These are phyloP conservation scores for Penicillium nucicola DNA, from an alignment of 495 filamentous ascomycete genomes.

Conservation along the genomic window DNA sequence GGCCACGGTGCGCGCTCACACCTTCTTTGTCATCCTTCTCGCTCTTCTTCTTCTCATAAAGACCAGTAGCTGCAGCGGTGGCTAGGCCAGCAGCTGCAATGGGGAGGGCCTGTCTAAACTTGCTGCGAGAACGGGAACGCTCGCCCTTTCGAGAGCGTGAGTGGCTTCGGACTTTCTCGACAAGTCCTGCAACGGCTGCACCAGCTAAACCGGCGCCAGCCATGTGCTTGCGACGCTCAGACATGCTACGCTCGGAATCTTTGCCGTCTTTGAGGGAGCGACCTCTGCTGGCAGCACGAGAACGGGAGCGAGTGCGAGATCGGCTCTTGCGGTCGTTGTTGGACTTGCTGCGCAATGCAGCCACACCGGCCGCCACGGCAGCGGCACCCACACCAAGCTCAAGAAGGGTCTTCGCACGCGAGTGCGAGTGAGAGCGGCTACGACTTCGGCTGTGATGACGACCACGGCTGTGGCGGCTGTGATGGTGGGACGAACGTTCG, in stretches of 20 bases:
- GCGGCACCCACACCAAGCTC: constrained; percentile 78
- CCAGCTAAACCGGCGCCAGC: constrained; percentile 77
- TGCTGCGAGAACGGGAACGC: constrained; percentile 55
- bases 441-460: constrained; percentile 40
- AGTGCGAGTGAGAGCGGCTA: constrained; percentile 55
- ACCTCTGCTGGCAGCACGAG: constrained; percentile 48
- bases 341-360: constrained; percentile 65
- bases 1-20: constrained; percentile 33
- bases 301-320: constrained; percentile 50
- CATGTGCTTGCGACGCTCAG: constrained; percentile 62
- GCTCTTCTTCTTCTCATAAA: constrained; percentile 76
- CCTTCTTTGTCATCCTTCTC: constrained; percentile 57
- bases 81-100: constrained; percentile 75
- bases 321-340: constrained; percentile 69
- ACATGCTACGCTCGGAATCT: constrained; percentile 49
- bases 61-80: constrained; percentile 72
- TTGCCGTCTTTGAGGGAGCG: constrained; percentile 27
- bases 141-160: constrained; percentile 57
- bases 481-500: constrained; percentile 35
- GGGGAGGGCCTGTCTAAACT: constrained; percentile 56
- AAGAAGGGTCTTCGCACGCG: constrained; percentile 57
- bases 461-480: constrained; percentile 34
- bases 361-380: constrained; percentile 76
- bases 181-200: constrained; percentile 72
- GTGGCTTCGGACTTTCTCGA: constrained; percentile 70